Conservation (phyloP, 2,329 filamentous ascomycete species). For the Aureobasidium sp. region DNA sequence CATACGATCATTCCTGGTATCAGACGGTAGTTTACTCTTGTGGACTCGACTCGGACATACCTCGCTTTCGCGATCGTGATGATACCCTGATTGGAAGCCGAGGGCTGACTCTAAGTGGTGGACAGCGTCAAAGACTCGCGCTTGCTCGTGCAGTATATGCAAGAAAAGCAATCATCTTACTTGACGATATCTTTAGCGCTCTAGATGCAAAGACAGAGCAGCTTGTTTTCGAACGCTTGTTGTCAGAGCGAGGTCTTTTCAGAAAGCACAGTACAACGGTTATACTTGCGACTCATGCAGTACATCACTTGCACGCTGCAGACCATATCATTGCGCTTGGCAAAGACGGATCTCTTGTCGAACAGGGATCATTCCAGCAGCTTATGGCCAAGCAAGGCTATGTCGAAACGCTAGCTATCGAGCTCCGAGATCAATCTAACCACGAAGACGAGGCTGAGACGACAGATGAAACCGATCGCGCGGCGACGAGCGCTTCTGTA, state of each 20-base stretch:
- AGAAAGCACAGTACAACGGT: conserved; percentile 32
- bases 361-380: not conserved
- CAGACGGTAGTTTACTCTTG: conserved; percentile 62
- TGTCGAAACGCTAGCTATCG: not conserved
- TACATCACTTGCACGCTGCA: conserved; percentile 24
- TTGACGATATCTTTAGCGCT: conserved; percentile 73
- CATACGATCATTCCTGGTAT: conserved; percentile 58
- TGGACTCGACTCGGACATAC: conserved; percentile 65
- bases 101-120: conserved; percentile 75
- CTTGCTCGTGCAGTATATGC: conserved; percentile 73
- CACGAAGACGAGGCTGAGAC: not conserved
- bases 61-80: conserved; percentile 65
- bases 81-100: conserved; percentile 73
- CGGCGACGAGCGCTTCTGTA: too few species aligned
- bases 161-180: conserved; percentile 62
- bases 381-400: not conserved
- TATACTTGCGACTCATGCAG: conserved; percentile 35
- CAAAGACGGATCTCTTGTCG: not conserved
- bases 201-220: conserved; percentile 53
- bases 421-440: not conserved
- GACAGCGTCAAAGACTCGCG: conserved; percentile 67
- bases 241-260: conserved; percentile 36
- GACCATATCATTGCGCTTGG: conserved; percentile 33
- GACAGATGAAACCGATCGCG: not conserved
- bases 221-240: conserved; percentile 34